Conservation (phyloP, 2,329 filamentous ascomycete genomes). For the Pseudopyricularia javanii region DNA sequence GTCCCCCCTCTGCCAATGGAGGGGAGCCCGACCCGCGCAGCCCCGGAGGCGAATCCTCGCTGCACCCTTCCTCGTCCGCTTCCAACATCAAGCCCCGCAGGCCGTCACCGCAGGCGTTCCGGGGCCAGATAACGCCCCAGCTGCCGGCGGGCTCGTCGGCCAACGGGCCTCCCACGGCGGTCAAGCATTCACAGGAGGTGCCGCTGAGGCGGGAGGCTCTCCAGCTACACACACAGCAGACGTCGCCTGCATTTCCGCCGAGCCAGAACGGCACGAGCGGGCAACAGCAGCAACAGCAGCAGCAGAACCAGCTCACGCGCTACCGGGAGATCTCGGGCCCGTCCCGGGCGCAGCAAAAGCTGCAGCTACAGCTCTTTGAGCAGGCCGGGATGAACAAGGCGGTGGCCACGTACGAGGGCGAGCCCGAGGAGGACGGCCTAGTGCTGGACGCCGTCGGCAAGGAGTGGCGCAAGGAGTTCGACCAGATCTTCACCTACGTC, state of each 20-base stretch:
- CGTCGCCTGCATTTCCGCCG: background rate
- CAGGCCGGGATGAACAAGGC: background rate
- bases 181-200: background rate
- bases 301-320: background rate
- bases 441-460: constrained; percentile 3
- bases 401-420: background rate
- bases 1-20: background rate
- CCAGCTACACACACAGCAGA: background rate
- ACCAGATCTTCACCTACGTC: constrained; percentile 8
- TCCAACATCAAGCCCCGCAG: constrained; percentile 2
- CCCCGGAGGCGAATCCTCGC: constrained; percentile 1
- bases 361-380: background rate
- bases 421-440: constrained; percentile 1
- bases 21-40: background rate
- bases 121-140: background rate
- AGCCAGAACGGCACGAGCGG: background rate
- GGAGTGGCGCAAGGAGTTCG: constrained; percentile 6
- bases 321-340: background rate
- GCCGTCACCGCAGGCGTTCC: background rate
- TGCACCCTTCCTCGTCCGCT: constrained; percentile 2
- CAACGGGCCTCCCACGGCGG: background rate
- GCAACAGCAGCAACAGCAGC: no score
- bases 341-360: background rate
- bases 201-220: background rate
- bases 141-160: background rate